Evolutionary conservation across 805 yeast species (phyloP).

Genomic region (Lachancea dasiensis): DNA sequence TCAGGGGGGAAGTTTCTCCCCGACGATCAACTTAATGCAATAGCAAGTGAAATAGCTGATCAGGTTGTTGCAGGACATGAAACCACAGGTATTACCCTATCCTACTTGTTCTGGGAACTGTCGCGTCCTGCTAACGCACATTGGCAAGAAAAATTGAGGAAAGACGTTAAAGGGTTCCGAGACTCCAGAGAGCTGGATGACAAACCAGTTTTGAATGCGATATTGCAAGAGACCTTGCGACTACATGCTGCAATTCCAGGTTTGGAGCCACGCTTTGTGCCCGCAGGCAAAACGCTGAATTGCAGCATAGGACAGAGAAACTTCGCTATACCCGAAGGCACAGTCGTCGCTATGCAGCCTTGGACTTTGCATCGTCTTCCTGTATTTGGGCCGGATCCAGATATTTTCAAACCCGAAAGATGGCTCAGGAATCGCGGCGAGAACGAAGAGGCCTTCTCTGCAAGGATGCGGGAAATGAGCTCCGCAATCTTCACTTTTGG

Average conservation of each 20-base stretch:
- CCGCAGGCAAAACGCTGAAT: constrained; percentile 21
- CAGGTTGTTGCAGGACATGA: constrained; percentile 76
- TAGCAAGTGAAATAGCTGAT: constrained; percentile 49
- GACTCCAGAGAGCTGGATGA: constrained; percentile 41
- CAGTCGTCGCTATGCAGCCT: constrained; percentile 58
- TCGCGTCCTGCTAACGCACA: constrained; percentile 43
- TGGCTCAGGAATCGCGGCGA: constrained; percentile 46
- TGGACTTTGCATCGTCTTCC: constrained; percentile 54
- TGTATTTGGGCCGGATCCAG: constrained; percentile 46
- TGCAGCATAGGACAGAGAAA: constrained; percentile 18
- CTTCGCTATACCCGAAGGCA: constrained; percentile 44
- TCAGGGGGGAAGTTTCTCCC: too few species aligned
- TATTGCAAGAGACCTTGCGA: constrained; percentile 54
- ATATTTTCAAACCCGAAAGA: constrained; percentile 51
- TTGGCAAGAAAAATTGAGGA: constrained; percentile 42
- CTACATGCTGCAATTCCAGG: constrained; percentile 71
- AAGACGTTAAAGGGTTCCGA: constrained; percentile 37
- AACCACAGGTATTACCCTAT: constrained; percentile 61
- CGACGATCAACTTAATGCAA: constrained; percentile 13
- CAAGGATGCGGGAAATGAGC: constrained; percentile 41
- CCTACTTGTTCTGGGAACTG: constrained; percentile 53
- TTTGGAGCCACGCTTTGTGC: constrained; percentile 56
- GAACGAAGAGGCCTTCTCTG: constrained; percentile 29
- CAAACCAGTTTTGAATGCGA: constrained; percentile 54
- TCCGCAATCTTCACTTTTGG: constrained; percentile 64